Base-by-base conservation (phyloP, 495 filamentous ascomycete genomes). In the Penicillium riverlandense region DNA sequence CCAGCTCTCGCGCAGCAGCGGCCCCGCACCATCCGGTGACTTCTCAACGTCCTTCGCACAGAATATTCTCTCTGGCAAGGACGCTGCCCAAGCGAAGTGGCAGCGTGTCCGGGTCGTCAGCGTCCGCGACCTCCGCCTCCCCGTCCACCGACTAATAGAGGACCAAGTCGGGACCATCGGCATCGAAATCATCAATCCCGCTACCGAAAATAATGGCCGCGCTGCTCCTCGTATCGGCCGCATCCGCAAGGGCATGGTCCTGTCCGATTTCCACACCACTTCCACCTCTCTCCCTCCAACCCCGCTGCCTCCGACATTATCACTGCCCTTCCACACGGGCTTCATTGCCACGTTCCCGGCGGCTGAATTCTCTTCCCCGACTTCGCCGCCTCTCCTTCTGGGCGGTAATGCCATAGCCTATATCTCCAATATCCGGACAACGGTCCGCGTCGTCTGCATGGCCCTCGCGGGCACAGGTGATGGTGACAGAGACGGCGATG, bases 161-260 rank as follows among this genome's bases (percentile, higher is more conserved):
- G 92, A 87, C 40, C 89, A 96, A 70, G 91, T 92, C 2, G 92
- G 94, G 2, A 95, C 89, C 2, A 79, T 98, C 22, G 91, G 90
- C 2, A 68, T 96, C 45, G 76, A 85, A 13, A 79, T 85, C 1
- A 63, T 76, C 35, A 47, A 58, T 2, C 50, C 49, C 14, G 44
- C 54, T 4, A 22, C 22, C 4, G 22, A 22, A 27, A 47, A 61
- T 8, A 45, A 58, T 9, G 56, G 54, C 8, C 40, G 47, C 22
- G 11, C 41, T 50, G 4, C 57, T 56, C 22, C 22, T 10, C 57
- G 54, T 12, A 52, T 70, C 34, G 60, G 57, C 38, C 73, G 78
- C 29, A 72, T 92, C 12, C 79, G 88, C 34, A 92, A 90, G 56
- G 91, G 91, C 13, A 90, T 92, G 83, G 80, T 96, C 6, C 59